These are phyloP conservation scores for Orbilia quercus DNA, from an alignment of 2,329 filamentous ascomycete genomes.

Conservation along the genomic window DNA sequence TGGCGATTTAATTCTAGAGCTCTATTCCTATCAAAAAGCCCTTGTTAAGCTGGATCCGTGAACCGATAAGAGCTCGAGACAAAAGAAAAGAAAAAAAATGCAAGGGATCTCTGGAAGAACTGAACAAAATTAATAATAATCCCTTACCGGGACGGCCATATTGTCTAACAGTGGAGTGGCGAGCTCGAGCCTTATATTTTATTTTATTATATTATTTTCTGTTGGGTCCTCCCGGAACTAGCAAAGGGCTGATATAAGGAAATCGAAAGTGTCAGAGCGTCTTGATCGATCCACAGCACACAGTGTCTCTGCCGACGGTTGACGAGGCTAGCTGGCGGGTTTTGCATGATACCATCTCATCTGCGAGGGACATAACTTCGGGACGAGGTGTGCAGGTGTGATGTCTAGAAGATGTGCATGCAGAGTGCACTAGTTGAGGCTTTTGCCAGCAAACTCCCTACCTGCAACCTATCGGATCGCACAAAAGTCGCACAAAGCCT, in stretches of 20 bases:
- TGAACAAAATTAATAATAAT: conserved; percentile 6
- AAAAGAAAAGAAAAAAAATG: conserved; percentile 1
- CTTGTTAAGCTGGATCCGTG: no score
- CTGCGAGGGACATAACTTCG: conserved; percentile 24
- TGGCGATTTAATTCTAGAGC: conserved; percentile 5
- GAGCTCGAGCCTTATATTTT: conserved; percentile 22
- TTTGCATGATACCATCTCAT: conserved; percentile 31
- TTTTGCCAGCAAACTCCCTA: conserved; percentile 28
- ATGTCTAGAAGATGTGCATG: conserved; percentile 29
- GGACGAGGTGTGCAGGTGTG: conserved; percentile 9
- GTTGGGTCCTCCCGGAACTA: conserved; percentile 7
- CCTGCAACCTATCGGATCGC: conserved; percentile 34
- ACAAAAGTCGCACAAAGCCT: conserved; percentile 36
- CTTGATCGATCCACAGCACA: conserved; percentile 2
- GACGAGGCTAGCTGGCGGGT: no score
- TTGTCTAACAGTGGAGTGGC: not conserved
- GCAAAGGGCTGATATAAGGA: conserved; percentile 7
- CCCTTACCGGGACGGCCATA: conserved; percentile 26
- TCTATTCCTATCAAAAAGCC: not conserved
- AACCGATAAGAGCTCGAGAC: not conserved
- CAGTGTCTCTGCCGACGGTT: not conserved
- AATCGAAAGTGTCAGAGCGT: conserved; percentile 8
- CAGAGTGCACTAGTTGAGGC: conserved; percentile 5
- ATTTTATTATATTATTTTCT: conserved; percentile 7
- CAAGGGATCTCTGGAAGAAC: conserved; percentile 21